Evolutionary conservation across 495 filamentous ascomycete species (phyloP).

Genomic region (Penicillium turbatum): DNA sequence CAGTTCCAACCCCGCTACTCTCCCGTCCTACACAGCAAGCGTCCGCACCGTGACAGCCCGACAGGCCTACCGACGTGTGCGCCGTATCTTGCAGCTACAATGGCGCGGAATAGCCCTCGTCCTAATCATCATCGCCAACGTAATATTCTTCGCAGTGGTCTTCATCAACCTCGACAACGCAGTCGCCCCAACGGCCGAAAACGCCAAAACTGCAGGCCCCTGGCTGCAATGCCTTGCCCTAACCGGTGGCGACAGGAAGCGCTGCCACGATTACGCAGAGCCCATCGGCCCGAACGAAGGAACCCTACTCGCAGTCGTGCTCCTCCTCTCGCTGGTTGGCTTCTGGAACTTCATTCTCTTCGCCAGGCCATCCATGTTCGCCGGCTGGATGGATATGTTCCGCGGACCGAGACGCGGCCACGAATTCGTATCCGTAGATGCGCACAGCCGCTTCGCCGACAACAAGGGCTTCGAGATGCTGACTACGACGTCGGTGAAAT

Average conservation of each 20-base stretch:
- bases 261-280: conserved; percentile 57
- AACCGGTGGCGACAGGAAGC: conserved; percentile 56
- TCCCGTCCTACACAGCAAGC: conserved; percentile 77
- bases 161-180: conserved; percentile 82
- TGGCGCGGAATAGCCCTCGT: conserved; percentile 90
- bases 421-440: conserved; percentile 89
- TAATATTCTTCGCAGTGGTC: conserved; percentile 85
- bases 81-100: conserved; percentile 83
- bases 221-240: conserved; percentile 71
- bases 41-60: conserved; percentile 77
- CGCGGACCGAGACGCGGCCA: conserved; percentile 38
- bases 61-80: conserved; percentile 81
- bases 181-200: conserved; percentile 48
- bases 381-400: conserved; percentile 73
- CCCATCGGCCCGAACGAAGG: conserved; percentile 55
- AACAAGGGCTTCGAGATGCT: conserved; percentile 82
- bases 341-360: conserved; percentile 81
- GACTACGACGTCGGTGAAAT: conserved; percentile 35
- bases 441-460: conserved; percentile 58
- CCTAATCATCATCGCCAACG: conserved; percentile 79
- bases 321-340: conserved; percentile 79
- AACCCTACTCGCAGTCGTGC: conserved; percentile 75
- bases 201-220: conserved; percentile 49
- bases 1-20: conserved; percentile 48
- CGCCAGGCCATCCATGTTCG: conserved; percentile 74